Base-by-base conservation (phyloP, 805 yeast species). In the Scheffersomyces spartinae region DNA sequence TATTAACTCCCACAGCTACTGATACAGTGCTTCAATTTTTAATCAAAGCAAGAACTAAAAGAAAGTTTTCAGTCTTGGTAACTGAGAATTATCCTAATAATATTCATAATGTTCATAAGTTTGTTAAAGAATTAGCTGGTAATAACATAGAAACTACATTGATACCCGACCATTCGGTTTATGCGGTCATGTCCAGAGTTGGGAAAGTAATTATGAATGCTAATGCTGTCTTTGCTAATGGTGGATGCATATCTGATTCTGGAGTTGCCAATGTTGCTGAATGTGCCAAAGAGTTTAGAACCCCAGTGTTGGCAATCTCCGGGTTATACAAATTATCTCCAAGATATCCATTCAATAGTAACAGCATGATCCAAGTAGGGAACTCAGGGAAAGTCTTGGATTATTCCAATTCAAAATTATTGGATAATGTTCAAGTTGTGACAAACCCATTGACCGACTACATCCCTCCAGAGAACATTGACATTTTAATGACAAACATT, bases 231-330 rank as follows among this genome's bases (percentile, higher is more conserved):
- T 80, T 91, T 48, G 94, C 94, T 27, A 91, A 91, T 45, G 99
- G 99, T 32, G 96, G 97, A 7, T 80, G 94, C 37, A 71, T 84
- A 25, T 73, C 94, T 2, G 72, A 79, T 14, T 73, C 94, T 1
- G 99, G 98, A 27, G 94, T 82, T 15, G 81, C 94, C 15, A 69
- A 85, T 25, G 95, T 85, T 7, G 86, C 93, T 38, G 95, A 86
- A 54, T 82, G 95, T 55, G 99, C 99, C 15, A 82, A 81, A 46
- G 94, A 83, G 45, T 88, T 82, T 50, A 71, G 74, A 45, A 88
- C 95, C n/a, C 98, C 98, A 0, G 97, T 91, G 4, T 80, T 91
- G 48, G 86, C 91, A 1, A 91, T 86, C 25, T 85, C 96, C 2
- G 98, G 97, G 24, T 63, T 88, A 28, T 91, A 82, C 62, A 91